A percentile compares a stretch with the other conserved stretches of the same genome.
These are phyloP conservation scores for Amanita inopinata DNA, from an alignment of 768 basidiomycete genomes.

Conservation along the genomic window DNA sequence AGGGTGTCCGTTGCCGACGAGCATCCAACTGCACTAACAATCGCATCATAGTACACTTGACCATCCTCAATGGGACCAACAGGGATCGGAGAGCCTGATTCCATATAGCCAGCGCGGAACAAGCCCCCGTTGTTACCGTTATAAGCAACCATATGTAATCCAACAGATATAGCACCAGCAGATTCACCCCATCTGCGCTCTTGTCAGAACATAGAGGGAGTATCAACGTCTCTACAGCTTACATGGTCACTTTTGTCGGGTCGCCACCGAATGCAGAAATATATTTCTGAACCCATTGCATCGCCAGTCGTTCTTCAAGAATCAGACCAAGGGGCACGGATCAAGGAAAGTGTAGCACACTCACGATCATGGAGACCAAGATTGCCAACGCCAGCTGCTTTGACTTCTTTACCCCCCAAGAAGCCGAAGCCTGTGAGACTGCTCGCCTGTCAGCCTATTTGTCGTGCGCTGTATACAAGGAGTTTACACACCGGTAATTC, in stretches of 20 bases:
- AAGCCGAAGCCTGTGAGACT: slow-evolving; percentile 44
- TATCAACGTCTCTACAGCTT: slow-evolving; percentile 10
- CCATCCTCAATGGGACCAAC: slow-evolving; percentile 34
- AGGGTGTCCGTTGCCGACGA: slow-evolving; percentile 24
- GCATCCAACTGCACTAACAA: slow-evolving; percentile 31
- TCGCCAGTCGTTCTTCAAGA: slow-evolving; percentile 38
- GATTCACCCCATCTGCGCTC: slow-evolving; percentile 29
- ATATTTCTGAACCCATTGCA: slow-evolving; percentile 61
- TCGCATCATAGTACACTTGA: slow-evolving; percentile 30
- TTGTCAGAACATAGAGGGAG: neutral
- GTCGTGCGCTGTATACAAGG: slow-evolving; percentile 28
- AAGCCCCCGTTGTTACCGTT: slow-evolving; percentile 27
- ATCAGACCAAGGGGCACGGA: neutral
- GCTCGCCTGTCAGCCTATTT: slow-evolving; percentile 30
- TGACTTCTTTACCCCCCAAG: slow-evolving; percentile 40
- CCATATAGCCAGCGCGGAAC: slow-evolving; percentile 43
- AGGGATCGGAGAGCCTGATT: slow-evolving; percentile 39
- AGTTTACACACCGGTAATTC: slow-evolving; percentile 26
- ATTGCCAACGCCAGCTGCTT: slow-evolving; percentile 44
- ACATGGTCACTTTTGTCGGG: slow-evolving; percentile 49
- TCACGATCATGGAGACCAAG: slow-evolving; percentile 59
- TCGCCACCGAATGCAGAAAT: slow-evolving; percentile 59
- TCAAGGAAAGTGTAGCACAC: slow-evolving; percentile 13
- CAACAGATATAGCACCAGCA: slow-evolving; percentile 43
- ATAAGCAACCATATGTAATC: slow-evolving; percentile 40